Base-by-base conservation (phyloP, 345 rosid species). In the Eucalyptus caleyi region DNA sequence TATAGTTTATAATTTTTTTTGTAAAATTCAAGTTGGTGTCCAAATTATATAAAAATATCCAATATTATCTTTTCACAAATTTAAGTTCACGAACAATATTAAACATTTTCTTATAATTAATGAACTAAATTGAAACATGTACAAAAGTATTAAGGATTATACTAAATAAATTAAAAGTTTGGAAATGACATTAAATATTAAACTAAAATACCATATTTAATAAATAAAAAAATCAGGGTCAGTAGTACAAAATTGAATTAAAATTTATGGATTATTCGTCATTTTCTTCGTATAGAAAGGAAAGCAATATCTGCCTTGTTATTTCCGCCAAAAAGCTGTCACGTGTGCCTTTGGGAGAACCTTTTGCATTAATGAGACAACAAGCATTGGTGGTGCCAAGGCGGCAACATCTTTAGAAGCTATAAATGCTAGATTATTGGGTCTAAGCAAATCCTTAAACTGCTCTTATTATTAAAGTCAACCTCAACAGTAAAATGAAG, bases 141-240 rank as follows among this genome's bases (percentile, higher is more conserved):
- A 13, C 4, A 1, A 27, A 27, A 60, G 14, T 1, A 27, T 27
- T 14, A 13, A 5, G 4, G 3, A 12, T 13, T 30, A 27, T 1
- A 30, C 1, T 30, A 0, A 62, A 62, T 2, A 62, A 6, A 62
- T 13, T 62, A 62, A 62, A 62, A 30, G 0, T 62, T 12, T 0
- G 0, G 2, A 4, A 3, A 12, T 6, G 3, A 62, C 1, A 27
- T 60, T 27, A 0, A 27, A 27, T 60, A 24, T 56, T 23, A 0
- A 1, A 56, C 6, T 56, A 9, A 56, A 56, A 56, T 23, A 9
- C 3, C 59, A 21, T 53, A 53, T 53, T 53, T 53, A 19, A 53
- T 53, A 19, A 19, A 53, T 53, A 8, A 53, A 53, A 53, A 53
- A 53, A 19, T 53, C 2, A 2, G 26, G 24, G 11, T 53, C 0